Base-by-base conservation (phyloP, 768 basidiomycete genomes). In the Mrakia frigida region DNA sequence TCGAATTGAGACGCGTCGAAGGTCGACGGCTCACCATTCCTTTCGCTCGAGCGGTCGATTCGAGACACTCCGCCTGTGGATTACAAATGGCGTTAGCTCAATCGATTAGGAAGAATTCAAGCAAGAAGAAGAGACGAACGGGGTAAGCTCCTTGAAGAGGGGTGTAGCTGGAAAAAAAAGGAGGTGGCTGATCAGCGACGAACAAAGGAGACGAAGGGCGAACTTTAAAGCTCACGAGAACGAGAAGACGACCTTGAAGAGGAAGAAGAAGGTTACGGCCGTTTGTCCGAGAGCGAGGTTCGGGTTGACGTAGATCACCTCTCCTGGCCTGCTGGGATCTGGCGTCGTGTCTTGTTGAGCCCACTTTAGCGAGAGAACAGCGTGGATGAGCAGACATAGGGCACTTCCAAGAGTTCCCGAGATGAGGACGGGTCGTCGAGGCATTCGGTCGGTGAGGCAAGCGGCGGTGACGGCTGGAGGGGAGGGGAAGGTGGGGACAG, bases 31-130 rank as follows among this genome's bases (percentile, higher is more conserved):
- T 71, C 46, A 52, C 88, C 85, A 90, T 88, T 74, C 88, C 88
- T 81, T 89, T 89, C 10, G 88, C 88, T 65, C 88, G 86, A 43
- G 87, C 86, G 56, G 87, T 88, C 71, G 87, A 88, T 73, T 86
- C 84, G n/a, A 89, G 82, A 79, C 86, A 87, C 79, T 89, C 88
- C 28, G 86, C 85, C 52, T 53, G 52, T 21, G 11, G 21, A 25
- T 21, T 2, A 6, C 13, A 25, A 1, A 6, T 31, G 61, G 33
- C 9, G 28, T 1, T 37, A 2, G 43, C 9, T 28, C 4, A 28
- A 16, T 25, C 5, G 16, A 43, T 18, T 11, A 25, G 7, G 16
- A 1, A 39, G 6, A 39, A 2, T 7, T 7, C n/a, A 11, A 14
- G 14, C 11, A 13, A 28, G 21, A 16, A 18, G 23, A 6, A 9